Evolutionary conservation across 2,329 filamentous ascomycete genomes (phyloP).

Genomic region (Cytospora leucostoma): DNA sequence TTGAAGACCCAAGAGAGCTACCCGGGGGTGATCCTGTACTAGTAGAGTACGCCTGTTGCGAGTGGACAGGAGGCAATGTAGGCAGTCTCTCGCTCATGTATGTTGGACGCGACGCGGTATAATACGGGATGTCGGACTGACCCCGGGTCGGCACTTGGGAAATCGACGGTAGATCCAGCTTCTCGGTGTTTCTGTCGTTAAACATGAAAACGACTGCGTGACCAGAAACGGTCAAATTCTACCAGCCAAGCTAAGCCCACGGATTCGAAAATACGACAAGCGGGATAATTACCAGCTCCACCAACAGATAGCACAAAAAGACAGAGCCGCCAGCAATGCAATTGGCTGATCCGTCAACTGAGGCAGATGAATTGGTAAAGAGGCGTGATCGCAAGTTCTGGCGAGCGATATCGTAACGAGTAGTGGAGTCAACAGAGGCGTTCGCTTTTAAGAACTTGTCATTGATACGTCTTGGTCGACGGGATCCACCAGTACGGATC

Average conservation of each 20-base stretch:
- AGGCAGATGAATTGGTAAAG: background rate
- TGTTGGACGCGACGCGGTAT: conserved; percentile 66
- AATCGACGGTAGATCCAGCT: conserved; percentile 91
- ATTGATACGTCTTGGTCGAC: conserved; percentile 13
- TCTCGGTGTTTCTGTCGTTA: conserved; percentile 64
- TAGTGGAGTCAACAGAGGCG: conserved; percentile 19
- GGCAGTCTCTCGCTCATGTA: conserved; percentile 75
- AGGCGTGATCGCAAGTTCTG: conserved; percentile 2
- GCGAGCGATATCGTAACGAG: conserved; percentile 15
- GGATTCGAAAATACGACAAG: conserved; percentile 1
- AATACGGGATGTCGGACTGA: conserved; percentile 69
- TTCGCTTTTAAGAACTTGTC: conserved; percentile 14
- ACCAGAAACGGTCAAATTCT: conserved; percentile 20
- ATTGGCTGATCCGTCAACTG: conserved; percentile 22
- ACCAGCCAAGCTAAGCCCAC: conserved; percentile 12
- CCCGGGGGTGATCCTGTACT: conserved; percentile 74
- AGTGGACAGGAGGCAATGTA: conserved; percentile 68
- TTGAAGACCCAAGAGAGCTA: conserved; percentile 69
- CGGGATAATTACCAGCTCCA: conserved; percentile 13
- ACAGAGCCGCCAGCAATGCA: conserved; percentile 19
- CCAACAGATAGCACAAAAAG: conserved; percentile 10
- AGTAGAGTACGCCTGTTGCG: conserved; percentile 70
- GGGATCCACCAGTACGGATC: background rate
- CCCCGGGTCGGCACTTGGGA: conserved; percentile 81
- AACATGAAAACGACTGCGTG: conserved; percentile 26